Evolutionary conservation across 345 rosid genomes (phyloP), one percentile per base, ranked within the genome.

Genomic region (Acer saccharum): DNA sequence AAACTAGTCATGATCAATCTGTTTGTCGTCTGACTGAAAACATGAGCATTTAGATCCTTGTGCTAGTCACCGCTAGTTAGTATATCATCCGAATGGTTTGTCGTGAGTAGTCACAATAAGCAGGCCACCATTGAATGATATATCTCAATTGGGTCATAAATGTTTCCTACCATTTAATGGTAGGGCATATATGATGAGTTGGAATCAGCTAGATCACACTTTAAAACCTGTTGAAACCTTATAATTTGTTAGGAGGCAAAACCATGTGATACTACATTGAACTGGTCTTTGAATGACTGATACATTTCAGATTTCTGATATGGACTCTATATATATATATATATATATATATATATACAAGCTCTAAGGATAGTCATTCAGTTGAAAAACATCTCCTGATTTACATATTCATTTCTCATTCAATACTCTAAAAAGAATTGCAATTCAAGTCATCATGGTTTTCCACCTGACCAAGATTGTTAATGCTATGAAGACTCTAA

Each of bases 241-340:
- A 73, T 60, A 4, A 21, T 7, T 69, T 8, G n/a, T 46, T 61
- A 39, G 41, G n/a, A 16, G 50, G 60, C 78, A 73, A 18, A 46
- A 13, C 68, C 78, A 73, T 79, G 78, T 68, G 81, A 75, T 5
- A 48, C 18, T 48, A 48, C n/a, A 11, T 65, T 65, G 65, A 11
- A 61, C 65, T 43, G 27, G 18, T 44, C 54, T 20, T 9, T 9
- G 11, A 25, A 17, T 57, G 62, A 57, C n/a, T 17, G 62, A 57
- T 57, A 4, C 74, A 52, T 52, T 32, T 55, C 16, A 71, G 43
- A 23, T 48, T 48, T 13, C 25, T 32, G 21, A 20, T 20, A 23
- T 32, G 3, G 27, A 58, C 43, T 27, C 11, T 54, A 1, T 71
- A 25, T 17, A 32, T 18, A 32, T 66, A 66, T 18, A 41, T 54